Evolutionary conservation across 2,329 filamentous ascomycete genomes (phyloP).

Genomic region (Alternaria triticina): DNA sequence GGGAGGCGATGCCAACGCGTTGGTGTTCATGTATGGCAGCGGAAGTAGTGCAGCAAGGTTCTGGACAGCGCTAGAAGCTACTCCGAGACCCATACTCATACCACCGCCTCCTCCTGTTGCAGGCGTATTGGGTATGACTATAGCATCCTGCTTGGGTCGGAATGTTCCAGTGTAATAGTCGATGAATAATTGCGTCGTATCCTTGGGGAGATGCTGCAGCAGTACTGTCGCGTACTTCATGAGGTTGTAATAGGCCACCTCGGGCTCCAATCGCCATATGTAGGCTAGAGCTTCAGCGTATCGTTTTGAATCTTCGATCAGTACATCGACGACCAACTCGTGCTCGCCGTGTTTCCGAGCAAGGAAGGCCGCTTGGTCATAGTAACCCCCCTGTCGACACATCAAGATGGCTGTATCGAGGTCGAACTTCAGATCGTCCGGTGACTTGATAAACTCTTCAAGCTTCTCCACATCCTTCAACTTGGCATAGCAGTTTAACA

Average conservation of each 20-base stretch:
- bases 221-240: slow-evolving; percentile 96
- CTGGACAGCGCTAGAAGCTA: slow-evolving; percentile 78
- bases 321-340: slow-evolving; percentile 90
- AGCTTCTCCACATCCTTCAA: slow-evolving; percentile 96
- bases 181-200: slow-evolving; percentile 87
- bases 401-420: slow-evolving; percentile 96
- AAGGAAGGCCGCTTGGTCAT: slow-evolving; percentile 93
- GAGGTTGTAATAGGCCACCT: slow-evolving; percentile 80
- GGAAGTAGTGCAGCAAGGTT: slow-evolving; percentile 85
- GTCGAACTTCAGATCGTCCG: slow-evolving; percentile 93
- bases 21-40: slow-evolving; percentile 80
- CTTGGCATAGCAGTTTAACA: slow-evolving; percentile 97
- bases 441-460: slow-evolving; percentile 95
- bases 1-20: slow-evolving; percentile 61
- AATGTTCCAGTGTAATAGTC: slow-evolving; percentile 93
- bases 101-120: slow-evolving; percentile 51
- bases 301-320: slow-evolving; percentile 93
- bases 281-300: slow-evolving; percentile 89
- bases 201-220: slow-evolving; percentile 81
- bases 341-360: slow-evolving; percentile 94
- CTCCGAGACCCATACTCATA: slow-evolving; percentile 49
- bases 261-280: slow-evolving; percentile 85
- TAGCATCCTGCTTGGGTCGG: slow-evolving; percentile 70
- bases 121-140: slow-evolving; percentile 57
- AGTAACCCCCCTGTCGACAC: slow-evolving; percentile 97